Percentiles rank a stretch among this genome's conserved stretches.
These are phyloP conservation scores for Pilobolus umbonatus DNA, from an alignment of 192 early-diverging fungal genomes.

Conservation along the genomic window DNA sequence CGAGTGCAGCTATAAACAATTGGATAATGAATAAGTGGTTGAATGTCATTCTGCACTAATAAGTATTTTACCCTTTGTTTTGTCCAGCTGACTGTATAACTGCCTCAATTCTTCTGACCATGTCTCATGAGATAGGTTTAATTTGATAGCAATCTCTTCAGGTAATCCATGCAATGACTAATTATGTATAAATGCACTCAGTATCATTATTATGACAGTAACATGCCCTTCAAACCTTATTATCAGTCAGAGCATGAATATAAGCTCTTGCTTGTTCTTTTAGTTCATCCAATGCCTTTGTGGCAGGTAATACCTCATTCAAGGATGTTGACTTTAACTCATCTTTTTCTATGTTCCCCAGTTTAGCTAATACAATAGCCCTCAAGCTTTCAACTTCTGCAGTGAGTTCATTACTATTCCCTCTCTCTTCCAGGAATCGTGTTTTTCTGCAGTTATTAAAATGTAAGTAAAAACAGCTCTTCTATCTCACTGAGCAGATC, in stretches of 20 bases:
- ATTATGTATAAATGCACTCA: neutral
- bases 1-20: too few relatives aligned
- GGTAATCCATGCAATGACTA: conserved; percentile 5
- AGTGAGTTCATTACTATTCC: conserved; percentile 16
- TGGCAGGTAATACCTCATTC: neutral
- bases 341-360: conserved; percentile 24
- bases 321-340: neutral
- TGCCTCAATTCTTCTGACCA: conserved; percentile 24
- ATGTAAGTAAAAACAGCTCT: neutral
- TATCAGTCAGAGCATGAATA: neutral
- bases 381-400: conserved; percentile 28
- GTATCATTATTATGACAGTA: too few relatives aligned
- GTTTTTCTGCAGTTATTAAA: conserved; percentile 21
- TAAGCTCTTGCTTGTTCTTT: conserved; percentile 23
- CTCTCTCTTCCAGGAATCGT: conserved; percentile 18
- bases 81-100: conserved; percentile 17
- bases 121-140: conserved; percentile 13
- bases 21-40: too few relatives aligned
- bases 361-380: conserved; percentile 27
- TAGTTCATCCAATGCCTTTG: conserved; percentile 4
- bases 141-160: conserved; percentile 12
- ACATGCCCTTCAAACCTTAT: neutral
- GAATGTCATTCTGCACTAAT: too few relatives aligned
- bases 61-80: conserved; percentile 10
- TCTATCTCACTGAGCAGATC: conserved; percentile 7